Base-by-base conservation (phyloP, 345 rosid genomes). In the Eucalyptus camaldulensis region DNA sequence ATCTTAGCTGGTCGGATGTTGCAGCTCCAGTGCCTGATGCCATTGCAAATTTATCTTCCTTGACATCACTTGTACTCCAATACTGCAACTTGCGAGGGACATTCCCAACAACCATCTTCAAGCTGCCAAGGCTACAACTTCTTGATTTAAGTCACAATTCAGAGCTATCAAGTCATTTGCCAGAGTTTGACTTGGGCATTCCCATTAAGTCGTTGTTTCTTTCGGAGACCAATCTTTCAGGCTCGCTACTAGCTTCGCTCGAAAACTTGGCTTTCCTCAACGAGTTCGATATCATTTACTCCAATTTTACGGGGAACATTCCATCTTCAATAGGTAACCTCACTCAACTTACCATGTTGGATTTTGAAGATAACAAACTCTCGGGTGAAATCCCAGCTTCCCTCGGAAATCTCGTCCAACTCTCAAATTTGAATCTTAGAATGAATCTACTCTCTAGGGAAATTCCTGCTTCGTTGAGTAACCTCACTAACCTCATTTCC, bases 171-270 rank as follows among this genome's bases (percentile, higher is more conserved):
- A 86, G 49, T 47, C 49, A 47, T 47, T 10, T 47, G 49, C 49
- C 49, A 45, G 49, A 47, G 49, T 47, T 47, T 47, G 0, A 4
- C 13, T 47, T 47, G 49, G 13, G 13, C 13, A 4, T 5, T 47
- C 49, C 13, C 49, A 47, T 47, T 47, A 47, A 47, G 49, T 47
- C 13, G 5, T 1, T 45, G 1, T 45, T 0, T 5, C 87, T 90
- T 21, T 0, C 0, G 2, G 0, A 0, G 5, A 54, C 60, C 25
- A 25, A 60, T 40, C 5, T 40, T 10, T 49, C 22, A 2, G 85
- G n/a, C n/a, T n/a, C n/a, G n/a, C n/a, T n/a, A n/a, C n/a, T n/a
- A n/a, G n/a, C n/a, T n/a, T n/a, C n/a, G n/a, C n/a, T n/a, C n/a
- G n/a, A n/a, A n/a, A n/a, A n/a, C n/a, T n/a, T n/a, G n/a, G n/a